Evolutionary conservation across 2,329 filamentous ascomycete genomes (phyloP).

Genomic region (Curvularia sp.): DNA sequence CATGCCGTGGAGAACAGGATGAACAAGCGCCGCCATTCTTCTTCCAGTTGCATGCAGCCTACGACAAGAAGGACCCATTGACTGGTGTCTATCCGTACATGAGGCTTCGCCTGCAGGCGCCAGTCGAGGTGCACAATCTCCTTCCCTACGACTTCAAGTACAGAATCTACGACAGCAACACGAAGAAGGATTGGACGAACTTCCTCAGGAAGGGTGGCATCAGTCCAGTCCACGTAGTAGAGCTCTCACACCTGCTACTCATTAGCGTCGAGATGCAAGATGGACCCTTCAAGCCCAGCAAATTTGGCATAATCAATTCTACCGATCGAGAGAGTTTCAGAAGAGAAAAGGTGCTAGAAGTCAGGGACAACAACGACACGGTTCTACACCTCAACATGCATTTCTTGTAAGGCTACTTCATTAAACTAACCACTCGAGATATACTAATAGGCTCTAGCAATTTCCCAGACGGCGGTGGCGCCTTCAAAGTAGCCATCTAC

Average conservation of each 20-base stretch:
- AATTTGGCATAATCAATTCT: conserved; percentile 96
- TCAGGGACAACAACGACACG: conserved; percentile 85
- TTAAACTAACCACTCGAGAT: neutral
- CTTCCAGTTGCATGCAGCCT: conserved; percentile 91
- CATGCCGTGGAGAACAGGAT: conserved; percentile 84
- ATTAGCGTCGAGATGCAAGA: conserved; percentile 97
- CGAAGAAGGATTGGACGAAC: conserved; percentile 98
- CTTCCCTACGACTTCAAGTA: conserved; percentile 99
- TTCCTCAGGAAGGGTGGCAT: conserved; percentile 96
- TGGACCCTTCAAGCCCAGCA: conserved; percentile 90
- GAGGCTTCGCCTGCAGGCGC: conserved; percentile 88
- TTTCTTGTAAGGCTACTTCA: conserved; percentile 69
- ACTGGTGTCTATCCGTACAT: conserved; percentile 91
- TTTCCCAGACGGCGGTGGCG: conserved; percentile 89
- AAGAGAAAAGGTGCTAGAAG: conserved; percentile 77
- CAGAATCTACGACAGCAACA: conserved; percentile 97
- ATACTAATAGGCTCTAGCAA: conserved; percentile 53
- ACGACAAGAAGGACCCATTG: conserved; percentile 82
- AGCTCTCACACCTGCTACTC: conserved; percentile 89
- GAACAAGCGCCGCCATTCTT: conserved; percentile 85
- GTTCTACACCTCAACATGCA: conserved; percentile 84
- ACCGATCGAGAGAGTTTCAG: conserved; percentile 87
- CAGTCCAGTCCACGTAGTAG: conserved; percentile 95
- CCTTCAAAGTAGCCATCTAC: conserved; percentile 94
- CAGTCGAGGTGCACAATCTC: conserved; percentile 91